These are phyloP conservation scores for Choanephora cucurbitarum DNA, from an alignment of 371 early-diverging fungal species.

Conservation along the genomic window DNA sequence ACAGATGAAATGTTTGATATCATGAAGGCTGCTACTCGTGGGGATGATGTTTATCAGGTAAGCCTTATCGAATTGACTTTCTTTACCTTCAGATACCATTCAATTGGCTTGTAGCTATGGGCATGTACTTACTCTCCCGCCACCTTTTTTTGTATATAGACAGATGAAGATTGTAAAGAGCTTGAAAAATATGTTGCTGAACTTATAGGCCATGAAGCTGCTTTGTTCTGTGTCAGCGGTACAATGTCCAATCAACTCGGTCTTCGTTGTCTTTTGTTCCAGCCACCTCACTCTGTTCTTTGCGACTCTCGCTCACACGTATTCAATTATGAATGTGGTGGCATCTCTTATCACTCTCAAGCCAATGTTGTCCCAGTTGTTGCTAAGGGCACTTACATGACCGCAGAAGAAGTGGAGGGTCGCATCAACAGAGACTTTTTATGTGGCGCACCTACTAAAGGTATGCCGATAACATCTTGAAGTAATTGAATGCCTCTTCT, in stretches of 20 bases:
- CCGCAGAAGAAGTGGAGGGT: constrained; percentile 64
- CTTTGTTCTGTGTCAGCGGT: constrained; percentile 79
- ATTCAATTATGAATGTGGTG: constrained; percentile 78
- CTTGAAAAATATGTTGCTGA: constrained; percentile 72
- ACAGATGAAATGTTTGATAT: constrained; percentile 80
- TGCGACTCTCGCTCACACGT: constrained; percentile 83
- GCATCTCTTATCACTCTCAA: constrained; percentile 80
- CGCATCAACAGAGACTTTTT: constrained; percentile 31
- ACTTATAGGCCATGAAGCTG: constrained; percentile 79
- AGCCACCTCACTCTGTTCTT: constrained; percentile 82
- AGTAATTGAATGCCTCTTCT: background rate
- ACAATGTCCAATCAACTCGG: constrained; percentile 89
- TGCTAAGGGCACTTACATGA: constrained; percentile 68
- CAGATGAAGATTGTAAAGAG: constrained; percentile 33
- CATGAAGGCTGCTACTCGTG: constrained; percentile 75
- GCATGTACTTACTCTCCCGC: background rate
- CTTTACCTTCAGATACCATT: too few species aligned
- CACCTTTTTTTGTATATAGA: constrained; percentile 9
- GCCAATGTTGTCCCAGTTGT: constrained; percentile 71
- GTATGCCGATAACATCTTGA: constrained; percentile 12
- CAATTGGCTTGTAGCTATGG: background rate
- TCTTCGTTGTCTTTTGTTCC: constrained; percentile 69
- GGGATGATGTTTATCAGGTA: constrained; percentile 88
- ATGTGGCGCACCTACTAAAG: constrained; percentile 70
- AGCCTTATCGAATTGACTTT: too few species aligned